phyloP scores from a whole-genome alignment of 768 basidiomycete genomes.

The Lactarius indigo region DNA sequence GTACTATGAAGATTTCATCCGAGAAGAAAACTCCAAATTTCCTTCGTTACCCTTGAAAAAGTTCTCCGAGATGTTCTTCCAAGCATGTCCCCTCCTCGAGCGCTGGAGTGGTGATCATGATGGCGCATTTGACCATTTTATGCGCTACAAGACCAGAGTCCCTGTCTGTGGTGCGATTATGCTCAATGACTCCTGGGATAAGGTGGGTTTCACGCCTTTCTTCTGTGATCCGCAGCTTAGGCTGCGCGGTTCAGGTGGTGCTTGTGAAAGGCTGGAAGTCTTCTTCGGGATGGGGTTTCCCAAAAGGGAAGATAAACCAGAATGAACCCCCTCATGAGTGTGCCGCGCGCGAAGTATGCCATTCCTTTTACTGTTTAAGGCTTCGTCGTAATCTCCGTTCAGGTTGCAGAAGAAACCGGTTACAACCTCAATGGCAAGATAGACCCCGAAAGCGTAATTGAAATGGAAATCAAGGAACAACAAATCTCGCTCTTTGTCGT shows the following conservation, averaged over 20 bases:
- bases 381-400: constrained; percentile 15
- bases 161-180: constrained; percentile 98
- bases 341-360: constrained; percentile 83
- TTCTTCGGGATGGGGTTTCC: constrained; percentile 97
- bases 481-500: constrained; percentile 89
- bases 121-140: constrained; percentile 82
- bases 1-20: constrained; percentile 99
- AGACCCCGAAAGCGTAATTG: constrained; percentile 65
- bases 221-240: constrained; percentile 22
- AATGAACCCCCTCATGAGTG: constrained; percentile 80
- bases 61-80: constrained; percentile 90
- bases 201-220: constrained; percentile 48
- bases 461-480: constrained; percentile 87
- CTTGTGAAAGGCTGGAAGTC: constrained; percentile 98
- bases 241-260: constrained; percentile 60
- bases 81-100: constrained; percentile 75
- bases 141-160: constrained; percentile 94
- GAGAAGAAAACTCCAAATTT: constrained; percentile 83
- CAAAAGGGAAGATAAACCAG: constrained; percentile 99
- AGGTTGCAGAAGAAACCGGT: constrained; percentile 98
- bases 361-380: constrained; percentile 5
- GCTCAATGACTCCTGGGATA: constrained; percentile 88
- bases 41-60: constrained; percentile 87
- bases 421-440: constrained; percentile 78
- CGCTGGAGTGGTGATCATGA: constrained; percentile 85